These are phyloP conservation scores for Salisapilia sapeloensis DNA, from an alignment of 352 stramenopile genomes.

Conservation along the genomic window DNA sequence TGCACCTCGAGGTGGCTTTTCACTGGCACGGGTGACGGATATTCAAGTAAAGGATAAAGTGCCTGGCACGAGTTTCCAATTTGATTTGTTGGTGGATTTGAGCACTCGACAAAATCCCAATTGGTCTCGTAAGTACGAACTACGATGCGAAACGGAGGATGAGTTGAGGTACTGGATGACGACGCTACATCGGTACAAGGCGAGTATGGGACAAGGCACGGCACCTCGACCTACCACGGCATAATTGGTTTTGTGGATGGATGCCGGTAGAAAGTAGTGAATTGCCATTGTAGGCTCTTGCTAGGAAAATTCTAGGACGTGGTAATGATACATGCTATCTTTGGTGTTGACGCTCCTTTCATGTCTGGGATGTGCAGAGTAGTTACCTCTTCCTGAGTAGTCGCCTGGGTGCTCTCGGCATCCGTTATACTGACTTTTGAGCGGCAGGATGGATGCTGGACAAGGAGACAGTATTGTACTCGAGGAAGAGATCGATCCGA, in stretches of 20 bases:
- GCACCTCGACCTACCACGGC: slow-evolving; percentile 17
- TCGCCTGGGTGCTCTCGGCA: too few species aligned
- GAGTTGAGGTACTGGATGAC: slow-evolving; percentile 48
- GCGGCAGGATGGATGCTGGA: slow-evolving; percentile 19
- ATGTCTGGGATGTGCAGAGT: too few species aligned
- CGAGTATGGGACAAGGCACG: slow-evolving; percentile 19
- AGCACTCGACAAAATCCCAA: slow-evolving; percentile 41
- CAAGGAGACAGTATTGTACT: slow-evolving; percentile 76
- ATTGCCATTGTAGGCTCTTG: too few species aligned
- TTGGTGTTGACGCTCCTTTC: too few species aligned
- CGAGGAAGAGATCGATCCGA: slow-evolving; percentile 90
- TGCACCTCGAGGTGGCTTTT: slow-evolving; percentile 36
- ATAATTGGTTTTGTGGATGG: too few species aligned
- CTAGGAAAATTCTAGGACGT: too few species aligned
- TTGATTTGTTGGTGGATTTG: slow-evolving; percentile 51
- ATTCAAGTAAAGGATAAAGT: slow-evolving; percentile 26
- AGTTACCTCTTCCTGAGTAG: too few species aligned
- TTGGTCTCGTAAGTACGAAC: slow-evolving; percentile 43
- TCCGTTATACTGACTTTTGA: too few species aligned
- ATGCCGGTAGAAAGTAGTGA: too few species aligned
- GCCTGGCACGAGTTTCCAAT: slow-evolving; percentile 24
- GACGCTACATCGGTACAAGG: slow-evolving; percentile 47
- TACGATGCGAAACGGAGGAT: slow-evolving; percentile 37
- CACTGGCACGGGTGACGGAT: slow-evolving; percentile 29
- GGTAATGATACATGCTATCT: too few species aligned